Evolutionary conservation across 1,284 basidiomycete species (phyloP).

Genomic region (Cerioporus squamosus): DNA sequence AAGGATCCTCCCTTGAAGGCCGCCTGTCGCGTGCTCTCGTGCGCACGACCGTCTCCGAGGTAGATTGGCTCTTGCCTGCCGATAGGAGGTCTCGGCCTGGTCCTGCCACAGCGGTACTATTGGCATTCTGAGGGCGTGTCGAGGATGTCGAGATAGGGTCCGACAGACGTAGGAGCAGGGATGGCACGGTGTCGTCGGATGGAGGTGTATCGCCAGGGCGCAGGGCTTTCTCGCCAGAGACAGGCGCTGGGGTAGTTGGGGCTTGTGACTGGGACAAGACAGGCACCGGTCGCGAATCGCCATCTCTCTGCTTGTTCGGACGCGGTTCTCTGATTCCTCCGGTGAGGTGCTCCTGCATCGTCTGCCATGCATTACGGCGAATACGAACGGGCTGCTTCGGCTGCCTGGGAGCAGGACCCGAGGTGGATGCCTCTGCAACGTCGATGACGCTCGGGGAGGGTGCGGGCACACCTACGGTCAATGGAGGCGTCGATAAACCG

Average conservation of each 20-base stretch:
- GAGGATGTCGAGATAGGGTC: slow-evolving; percentile 15
- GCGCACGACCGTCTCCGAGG: slow-evolving; percentile 38
- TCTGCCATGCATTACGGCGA: slow-evolving; percentile 43
- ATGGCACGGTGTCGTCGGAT: slow-evolving; percentile 20
- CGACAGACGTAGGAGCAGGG: slow-evolving; percentile 28
- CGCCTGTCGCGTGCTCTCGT: slow-evolving; percentile 33
- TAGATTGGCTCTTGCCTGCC: slow-evolving; percentile 25
- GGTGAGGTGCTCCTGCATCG: slow-evolving; percentile 54
- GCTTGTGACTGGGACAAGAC: slow-evolving; percentile 15
- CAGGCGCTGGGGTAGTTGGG: not conserved
- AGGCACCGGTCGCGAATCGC: slow-evolving; percentile 9
- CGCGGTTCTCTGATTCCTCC: slow-evolving; percentile 10
- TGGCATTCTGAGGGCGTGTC: not conserved
- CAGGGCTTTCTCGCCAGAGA: slow-evolving; percentile 16
- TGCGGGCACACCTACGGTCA: not conserved
- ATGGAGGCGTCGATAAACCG: slow-evolving; percentile 12
- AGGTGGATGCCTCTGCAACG: not conserved
- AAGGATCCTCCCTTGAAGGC: slow-evolving; percentile 5
- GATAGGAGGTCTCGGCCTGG: slow-evolving; percentile 13
- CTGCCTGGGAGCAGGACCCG: not conserved
- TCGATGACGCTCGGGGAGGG: not conserved
- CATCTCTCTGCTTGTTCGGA: slow-evolving; percentile 6
- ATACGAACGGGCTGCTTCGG: slow-evolving; percentile 5
- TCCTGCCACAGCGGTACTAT: slow-evolving; percentile 5
- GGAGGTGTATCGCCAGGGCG: slow-evolving; percentile 10